These are phyloP conservation scores for Penicillium subrubescens DNA, from an alignment of 495 filamentous ascomycete species.

Conservation along the genomic window DNA sequence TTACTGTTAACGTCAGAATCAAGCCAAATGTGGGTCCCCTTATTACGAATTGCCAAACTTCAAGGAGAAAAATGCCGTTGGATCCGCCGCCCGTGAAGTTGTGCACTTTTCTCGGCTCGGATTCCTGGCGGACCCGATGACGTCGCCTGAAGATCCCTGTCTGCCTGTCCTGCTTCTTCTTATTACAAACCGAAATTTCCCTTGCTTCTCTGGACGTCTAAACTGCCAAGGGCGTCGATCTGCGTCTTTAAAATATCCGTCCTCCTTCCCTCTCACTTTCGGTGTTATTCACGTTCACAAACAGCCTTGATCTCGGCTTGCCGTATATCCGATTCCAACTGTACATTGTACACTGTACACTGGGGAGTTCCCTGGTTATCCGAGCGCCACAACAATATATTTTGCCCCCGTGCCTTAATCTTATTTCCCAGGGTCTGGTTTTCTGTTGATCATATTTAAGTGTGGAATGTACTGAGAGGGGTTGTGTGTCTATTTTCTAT, in stretches of 20 bases:
- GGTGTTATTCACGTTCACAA: background rate
- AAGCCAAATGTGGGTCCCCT: background rate
- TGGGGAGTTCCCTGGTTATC: slow-evolving; percentile 1
- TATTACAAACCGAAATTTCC: background rate
- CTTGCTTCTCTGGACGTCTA: background rate
- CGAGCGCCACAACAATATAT: slow-evolving; percentile 19
- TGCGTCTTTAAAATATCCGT: background rate
- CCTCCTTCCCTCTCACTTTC: too few species aligned
- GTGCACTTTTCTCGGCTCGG: background rate
- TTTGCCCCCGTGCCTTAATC: slow-evolving; percentile 8
- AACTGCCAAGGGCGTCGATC: background rate
- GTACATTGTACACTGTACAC: background rate
- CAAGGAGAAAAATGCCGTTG: background rate
- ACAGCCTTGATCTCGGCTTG: too few species aligned
- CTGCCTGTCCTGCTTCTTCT: background rate
- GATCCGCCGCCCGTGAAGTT: background rate
- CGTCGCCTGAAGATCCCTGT: slow-evolving; percentile 1
- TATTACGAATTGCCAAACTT: background rate
- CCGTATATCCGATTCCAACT: background rate
- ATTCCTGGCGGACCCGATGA: background rate
- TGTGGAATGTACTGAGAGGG: slow-evolving; percentile 9
- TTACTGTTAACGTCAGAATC: background rate
- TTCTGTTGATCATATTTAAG: slow-evolving; percentile 9
- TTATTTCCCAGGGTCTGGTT: slow-evolving; percentile 8
- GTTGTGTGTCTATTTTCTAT: background rate